A percentile compares a stretch with the other conserved stretches of the same genome.
Evolutionary conservation across 1,284 basidiomycete genomes (phyloP).

Genomic region (Rhodotorula sp.): DNA sequence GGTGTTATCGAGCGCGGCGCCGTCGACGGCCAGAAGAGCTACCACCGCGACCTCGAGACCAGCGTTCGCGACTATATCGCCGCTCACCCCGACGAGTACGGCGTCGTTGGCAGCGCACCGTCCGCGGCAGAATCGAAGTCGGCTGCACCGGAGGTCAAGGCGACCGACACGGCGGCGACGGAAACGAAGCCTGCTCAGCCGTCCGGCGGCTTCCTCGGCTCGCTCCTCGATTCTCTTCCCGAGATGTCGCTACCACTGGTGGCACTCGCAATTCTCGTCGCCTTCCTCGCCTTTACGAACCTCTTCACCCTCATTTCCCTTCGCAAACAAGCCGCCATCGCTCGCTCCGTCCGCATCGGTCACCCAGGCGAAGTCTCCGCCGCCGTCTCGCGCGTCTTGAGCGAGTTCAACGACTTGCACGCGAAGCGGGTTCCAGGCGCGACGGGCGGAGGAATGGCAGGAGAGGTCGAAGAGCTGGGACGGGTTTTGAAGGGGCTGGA

Average conservation of each 20-base stretch:
- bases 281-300: constrained; percentile 27
- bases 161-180: neutral
- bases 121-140: neutral
- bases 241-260: neutral
- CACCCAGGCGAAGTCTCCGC: constrained; percentile 26
- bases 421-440: neutral
- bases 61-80: constrained; percentile 83
- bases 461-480: constrained; percentile 8
- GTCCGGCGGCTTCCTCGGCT: neutral
- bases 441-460: neutral
- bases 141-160: neutral
- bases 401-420: constrained; percentile 23
- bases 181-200: neutral
- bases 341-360: constrained; percentile 13
- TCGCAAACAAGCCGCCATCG: constrained; percentile 15
- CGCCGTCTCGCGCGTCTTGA: constrained; percentile 29
- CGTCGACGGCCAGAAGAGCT: constrained; percentile 85
- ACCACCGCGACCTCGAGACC: constrained; percentile 77
- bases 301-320: constrained; percentile 27
- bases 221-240: constrained; percentile 14
- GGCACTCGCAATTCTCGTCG: constrained; percentile 13
- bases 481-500: constrained; percentile 2
- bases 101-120: constrained; percentile 49
- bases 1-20: constrained; percentile 30
- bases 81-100: constrained; percentile 75